Evolutionary conservation across 83 land plant species (phyloP).

Genomic region (Diphasiastrum complanatum): DNA sequence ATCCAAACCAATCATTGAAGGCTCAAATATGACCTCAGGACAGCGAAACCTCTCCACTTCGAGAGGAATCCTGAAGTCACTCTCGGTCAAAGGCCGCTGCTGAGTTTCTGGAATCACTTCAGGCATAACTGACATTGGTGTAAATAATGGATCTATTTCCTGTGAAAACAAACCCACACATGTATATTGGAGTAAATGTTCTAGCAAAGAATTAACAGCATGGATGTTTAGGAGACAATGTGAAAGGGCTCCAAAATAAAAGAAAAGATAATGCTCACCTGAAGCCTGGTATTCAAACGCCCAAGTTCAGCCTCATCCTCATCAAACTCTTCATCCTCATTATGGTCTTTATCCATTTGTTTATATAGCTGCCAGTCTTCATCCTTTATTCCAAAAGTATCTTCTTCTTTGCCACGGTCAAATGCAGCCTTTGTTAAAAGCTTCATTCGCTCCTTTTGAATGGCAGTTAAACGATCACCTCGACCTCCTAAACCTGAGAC

Average conservation of each 20-base stretch:
- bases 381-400: constrained; percentile 90
- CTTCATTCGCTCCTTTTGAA: constrained; percentile 94
- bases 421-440: constrained; percentile 93
- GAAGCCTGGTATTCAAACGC: constrained; percentile 61
- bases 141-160: constrained; percentile 83
- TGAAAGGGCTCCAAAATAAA: background rate
- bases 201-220: background rate
- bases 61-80: constrained; percentile 71
- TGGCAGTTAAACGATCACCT: constrained; percentile 82
- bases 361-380: constrained; percentile 99
- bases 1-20: constrained; percentile 68
- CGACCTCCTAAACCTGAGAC: constrained; percentile 66
- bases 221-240: background rate
- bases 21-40: constrained; percentile 81
- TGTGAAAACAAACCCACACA: constrained; percentile 19
- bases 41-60: constrained; percentile 91
- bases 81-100: constrained; percentile 65
- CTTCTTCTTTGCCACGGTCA: constrained; percentile 97
- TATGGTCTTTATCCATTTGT: constrained; percentile 87
- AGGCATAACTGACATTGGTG: constrained; percentile 21
- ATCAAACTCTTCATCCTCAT: constrained; percentile 68
- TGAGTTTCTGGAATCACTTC: constrained; percentile 33
- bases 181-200: background rate
- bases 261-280: constrained; percentile 53
- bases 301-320: constrained; percentile 72